Evolutionary conservation across 176 grass and related monocot genomes (phyloP), one percentile per base, ranked within the genome.

Genomic region (Saccharum officinarum): DNA sequence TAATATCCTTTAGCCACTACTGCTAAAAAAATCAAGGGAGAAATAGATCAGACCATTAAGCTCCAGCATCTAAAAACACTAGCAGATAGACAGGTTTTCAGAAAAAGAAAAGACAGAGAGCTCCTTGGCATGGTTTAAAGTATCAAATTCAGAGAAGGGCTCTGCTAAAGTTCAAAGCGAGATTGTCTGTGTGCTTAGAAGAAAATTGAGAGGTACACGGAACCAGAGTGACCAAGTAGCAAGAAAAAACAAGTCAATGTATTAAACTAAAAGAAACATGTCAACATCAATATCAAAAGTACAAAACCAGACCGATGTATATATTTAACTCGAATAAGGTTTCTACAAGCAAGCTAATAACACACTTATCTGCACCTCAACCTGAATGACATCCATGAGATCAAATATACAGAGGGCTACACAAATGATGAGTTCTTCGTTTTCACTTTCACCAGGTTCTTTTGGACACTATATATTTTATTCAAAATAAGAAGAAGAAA

Each of bases 401-500:
- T 87, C 71, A 91, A 87, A 91, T 91, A 76, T 91, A 91, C 89
- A 91, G 81, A 76, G 62, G 80, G 76, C 89, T 91, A 87, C 89
- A 91, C 81, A 91, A 90, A 91, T 91, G 80, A 80, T 84, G 80
- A 76, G 76, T 75, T 70, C 40, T 80, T 70, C 39, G 33, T 82
- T 84, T 82, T 63, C n/a, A n/a, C n/a, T n/a, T n/a, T n/a, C 82
- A 66, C 88, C 33, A n/a, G 70, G 68, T 55, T 87, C 61, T 82
- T 90, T 83, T 87, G 44, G 89, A 80, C 85, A 84, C 69, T 91
- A 91, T 91, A 84, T 90, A 84, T 91, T 90, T 90, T 91, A 91
- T 91, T 91, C 85, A 87, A 90, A 87, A 81, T 25, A 73, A 54
- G 22, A 54, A 72, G 3, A 78, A 82, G 1, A 34, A 85, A 34